These are phyloP conservation scores for Alloascoidea africana DNA, from an alignment of 805 yeast genomes.

Conservation along the genomic window DNA sequence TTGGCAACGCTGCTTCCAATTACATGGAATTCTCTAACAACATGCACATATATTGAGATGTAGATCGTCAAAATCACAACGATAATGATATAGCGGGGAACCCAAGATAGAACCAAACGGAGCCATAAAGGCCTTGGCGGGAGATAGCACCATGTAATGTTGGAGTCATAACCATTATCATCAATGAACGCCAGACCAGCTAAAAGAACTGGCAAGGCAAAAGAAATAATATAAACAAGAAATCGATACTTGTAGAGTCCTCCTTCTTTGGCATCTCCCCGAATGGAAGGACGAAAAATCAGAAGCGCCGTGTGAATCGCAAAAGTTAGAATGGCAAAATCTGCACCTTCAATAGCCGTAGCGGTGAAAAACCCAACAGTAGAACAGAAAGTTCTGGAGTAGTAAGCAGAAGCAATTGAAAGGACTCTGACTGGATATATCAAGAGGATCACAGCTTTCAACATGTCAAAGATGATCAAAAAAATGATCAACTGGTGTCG, in stretches of 20 bases:
- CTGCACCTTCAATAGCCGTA: constrained; percentile 72
- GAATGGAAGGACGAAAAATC: constrained; percentile 46
- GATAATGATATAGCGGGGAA: constrained; percentile 58
- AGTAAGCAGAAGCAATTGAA: constrained; percentile 26
- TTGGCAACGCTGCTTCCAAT: constrained; percentile 25
- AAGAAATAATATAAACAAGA: constrained; percentile 40
- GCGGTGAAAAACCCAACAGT: constrained; percentile 74
- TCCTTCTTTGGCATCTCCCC: constrained; percentile 41
- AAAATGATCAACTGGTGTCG: constrained; percentile 51
- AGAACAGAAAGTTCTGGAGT: constrained; percentile 35
- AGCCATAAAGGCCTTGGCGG: constrained; percentile 65
- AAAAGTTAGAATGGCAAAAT: constrained; percentile 64
- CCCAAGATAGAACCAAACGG: constrained; percentile 63
- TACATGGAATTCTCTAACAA: constrained; percentile 41
- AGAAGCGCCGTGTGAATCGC: constrained; percentile 71
- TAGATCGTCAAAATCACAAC: constrained; percentile 50
- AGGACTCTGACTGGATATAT: constrained; percentile 52
- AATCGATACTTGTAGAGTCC: constrained; percentile 51
- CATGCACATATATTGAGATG: constrained; percentile 56
- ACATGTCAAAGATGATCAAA: constrained; percentile 54
- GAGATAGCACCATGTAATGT: constrained; percentile 66
- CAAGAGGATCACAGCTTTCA: constrained; percentile 55
- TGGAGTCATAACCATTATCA: constrained; percentile 39
- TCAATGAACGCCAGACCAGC: constrained; percentile 61
- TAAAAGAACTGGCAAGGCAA: constrained; percentile 47